These are phyloP conservation scores for Debaryomycetaceae sp. DNA, from an alignment of 1,139 yeast species.

Conservation along the genomic window DNA sequence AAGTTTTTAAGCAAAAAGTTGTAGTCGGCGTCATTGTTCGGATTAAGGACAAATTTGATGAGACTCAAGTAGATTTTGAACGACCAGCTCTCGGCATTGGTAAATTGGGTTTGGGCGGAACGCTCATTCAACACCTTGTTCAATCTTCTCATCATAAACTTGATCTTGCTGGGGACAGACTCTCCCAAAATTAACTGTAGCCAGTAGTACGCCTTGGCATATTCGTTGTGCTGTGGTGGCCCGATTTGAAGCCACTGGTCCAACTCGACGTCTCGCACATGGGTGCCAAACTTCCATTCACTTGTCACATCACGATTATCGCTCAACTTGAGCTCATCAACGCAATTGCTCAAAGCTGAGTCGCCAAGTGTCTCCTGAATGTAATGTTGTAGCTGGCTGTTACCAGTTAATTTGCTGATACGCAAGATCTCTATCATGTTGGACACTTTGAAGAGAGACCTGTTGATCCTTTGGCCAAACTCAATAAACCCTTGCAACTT, in stretches of 20 bases:
- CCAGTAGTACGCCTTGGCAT: conserved; percentile 21
- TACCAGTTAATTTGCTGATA: conserved; percentile 31
- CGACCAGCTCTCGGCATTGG: conserved; percentile 20
- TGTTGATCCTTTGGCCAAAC: conserved; percentile 38
- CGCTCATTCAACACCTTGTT: conserved; percentile 22
- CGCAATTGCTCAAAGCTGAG: conserved; percentile 13
- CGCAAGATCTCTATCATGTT: conserved; percentile 32
- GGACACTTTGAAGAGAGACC: conserved; percentile 35
- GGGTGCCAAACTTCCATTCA: conserved; percentile 44
- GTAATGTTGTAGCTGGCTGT: conserved; percentile 15
- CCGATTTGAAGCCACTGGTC: conserved; percentile 11
- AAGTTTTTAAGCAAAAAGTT: conserved; percentile 31
- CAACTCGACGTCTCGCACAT: conserved; percentile 15
- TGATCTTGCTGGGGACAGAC: conserved; percentile 11
- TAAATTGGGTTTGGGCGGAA: conserved; percentile 13
- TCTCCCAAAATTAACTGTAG: conserved; percentile 23
- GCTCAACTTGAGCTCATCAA: conserved; percentile 3
- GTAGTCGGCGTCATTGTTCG: conserved; percentile 20
- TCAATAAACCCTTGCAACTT: conserved; percentile 60
- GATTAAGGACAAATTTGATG: conserved; percentile 19
- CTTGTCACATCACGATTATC: conserved; percentile 50
- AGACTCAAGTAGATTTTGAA: conserved; percentile 22
- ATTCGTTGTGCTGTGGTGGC: conserved; percentile 11
- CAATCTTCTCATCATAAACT: conserved; percentile 19
- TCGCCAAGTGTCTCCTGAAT: conserved; percentile 6